Conservation (phyloP, 164 flowering plant species). For the Paratinospora sagittata region DNA sequence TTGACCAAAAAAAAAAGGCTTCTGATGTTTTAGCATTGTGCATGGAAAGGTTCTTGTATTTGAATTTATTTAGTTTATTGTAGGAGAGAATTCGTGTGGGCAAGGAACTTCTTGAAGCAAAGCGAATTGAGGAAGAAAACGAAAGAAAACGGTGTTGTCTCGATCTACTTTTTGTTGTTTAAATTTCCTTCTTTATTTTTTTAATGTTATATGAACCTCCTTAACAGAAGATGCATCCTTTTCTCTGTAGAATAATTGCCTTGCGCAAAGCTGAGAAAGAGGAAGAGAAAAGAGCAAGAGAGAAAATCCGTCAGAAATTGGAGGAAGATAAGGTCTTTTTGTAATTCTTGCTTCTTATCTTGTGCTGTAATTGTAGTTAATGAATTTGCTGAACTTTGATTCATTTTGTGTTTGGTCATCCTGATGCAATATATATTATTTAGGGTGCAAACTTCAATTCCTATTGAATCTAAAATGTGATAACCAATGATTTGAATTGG, state of each 20-base stretch:
- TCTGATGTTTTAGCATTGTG: background rate
- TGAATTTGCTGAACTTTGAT: background rate
- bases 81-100: slow-evolving; percentile 95
- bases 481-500: too few species aligned
- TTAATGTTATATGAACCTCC: background rate
- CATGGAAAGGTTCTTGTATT: background rate
- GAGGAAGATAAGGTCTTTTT: slow-evolving; percentile 89
- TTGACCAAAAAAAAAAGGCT: background rate
- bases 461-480: too few species aligned
- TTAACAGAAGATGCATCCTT: slow-evolving; percentile 9
- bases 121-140: slow-evolving; percentile 95
- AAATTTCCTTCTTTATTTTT: background rate
- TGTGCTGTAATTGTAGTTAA: background rate
- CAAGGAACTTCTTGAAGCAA: slow-evolving; percentile 95
- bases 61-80: slow-evolving; percentile 8
- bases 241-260: slow-evolving; percentile 54
- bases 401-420: background rate
- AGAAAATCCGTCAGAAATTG: slow-evolving; percentile 88
- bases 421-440: too few species aligned
- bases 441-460: too few species aligned
- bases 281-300: slow-evolving; percentile 95
- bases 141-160: slow-evolving; percentile 87
- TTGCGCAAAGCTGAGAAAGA: slow-evolving; percentile 97
- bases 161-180: background rate
- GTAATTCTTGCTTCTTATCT: background rate